phyloP scores from a whole-genome alignment of 176 grass and related monocot species.

The Elaeis guineensis region DNA sequence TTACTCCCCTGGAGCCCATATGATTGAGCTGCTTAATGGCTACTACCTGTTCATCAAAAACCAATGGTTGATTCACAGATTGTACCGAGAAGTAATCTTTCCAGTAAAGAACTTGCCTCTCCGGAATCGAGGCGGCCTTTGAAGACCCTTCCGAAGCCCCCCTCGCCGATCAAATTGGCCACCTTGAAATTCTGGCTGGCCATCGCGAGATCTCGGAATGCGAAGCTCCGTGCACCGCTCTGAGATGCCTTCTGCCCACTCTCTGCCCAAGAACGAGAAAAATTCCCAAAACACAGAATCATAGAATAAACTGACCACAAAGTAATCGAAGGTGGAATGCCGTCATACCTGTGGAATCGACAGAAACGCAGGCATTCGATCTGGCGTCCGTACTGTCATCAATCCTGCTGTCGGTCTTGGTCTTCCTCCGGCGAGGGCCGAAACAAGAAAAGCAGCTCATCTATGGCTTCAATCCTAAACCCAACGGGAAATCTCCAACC shows the following conservation, averaged over 20 bases:
- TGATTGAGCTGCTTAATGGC: slow-evolving; percentile 17
- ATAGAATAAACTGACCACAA: not conserved
- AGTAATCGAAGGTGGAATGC: not conserved
- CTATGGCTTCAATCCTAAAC: not conserved
- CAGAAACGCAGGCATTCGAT: not conserved
- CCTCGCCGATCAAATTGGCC: slow-evolving; percentile 14
- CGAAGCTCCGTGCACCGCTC: not conserved
- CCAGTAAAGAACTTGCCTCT: not conserved
- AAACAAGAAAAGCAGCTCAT: slow-evolving; percentile 10
- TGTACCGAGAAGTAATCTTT: not conserved
- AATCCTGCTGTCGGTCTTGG: not conserved
- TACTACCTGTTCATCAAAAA: slow-evolving; percentile 6
- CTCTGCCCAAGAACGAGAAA: not conserved
- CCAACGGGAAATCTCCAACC: not conserved
- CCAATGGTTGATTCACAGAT: not conserved
- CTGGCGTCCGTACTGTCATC: not conserved
- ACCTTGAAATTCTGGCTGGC: slow-evolving; percentile 11
- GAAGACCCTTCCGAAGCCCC: slow-evolving; percentile 19
- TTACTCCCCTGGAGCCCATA: slow-evolving; percentile 8
- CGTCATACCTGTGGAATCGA: not conserved
- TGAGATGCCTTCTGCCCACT: not conserved
- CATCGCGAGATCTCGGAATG: slow-evolving; percentile 6
- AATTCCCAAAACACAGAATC: not conserved
- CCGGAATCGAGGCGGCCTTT: slow-evolving; percentile 6
- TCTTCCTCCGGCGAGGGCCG: slow-evolving; percentile 14